Evolutionary conservation across 1,139 yeast species (phyloP).

Genomic region (Taphrina communis): DNA sequence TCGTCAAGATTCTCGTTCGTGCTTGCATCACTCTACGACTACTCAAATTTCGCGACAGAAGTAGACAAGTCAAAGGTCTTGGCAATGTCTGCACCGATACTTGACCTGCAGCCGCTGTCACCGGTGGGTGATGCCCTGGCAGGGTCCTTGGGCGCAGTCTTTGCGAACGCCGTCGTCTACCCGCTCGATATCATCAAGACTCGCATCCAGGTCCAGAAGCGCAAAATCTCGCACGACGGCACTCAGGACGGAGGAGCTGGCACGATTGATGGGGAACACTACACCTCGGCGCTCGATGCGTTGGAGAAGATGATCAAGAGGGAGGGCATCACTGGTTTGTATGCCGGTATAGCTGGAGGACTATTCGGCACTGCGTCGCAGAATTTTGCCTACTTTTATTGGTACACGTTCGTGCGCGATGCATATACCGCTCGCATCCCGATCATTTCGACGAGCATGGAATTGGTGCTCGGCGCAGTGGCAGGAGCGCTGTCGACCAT

Average conservation of each 20-base stretch:
- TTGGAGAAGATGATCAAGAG: conserved; percentile 34
- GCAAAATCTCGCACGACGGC: conserved; percentile 14
- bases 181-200: conserved; percentile 87
- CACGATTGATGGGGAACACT: conserved; percentile 44
- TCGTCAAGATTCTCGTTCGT: too few relatives aligned
- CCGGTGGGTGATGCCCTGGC: conserved; percentile 77
- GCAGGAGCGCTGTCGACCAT: conserved; percentile 87
- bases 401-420: conserved; percentile 57
- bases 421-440: conserved; percentile 57
- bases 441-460: conserved; percentile 59
- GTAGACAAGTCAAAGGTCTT: neutral
- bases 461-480: conserved; percentile 76
- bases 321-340: conserved; percentile 62
- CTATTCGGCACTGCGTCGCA: conserved; percentile 77
- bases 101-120: conserved; percentile 48
- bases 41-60: neutral
- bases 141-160: conserved; percentile 82
- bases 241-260: conserved; percentile 45
- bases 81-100: conserved; percentile 16
- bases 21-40: too few relatives aligned
- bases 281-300: conserved; percentile 26
- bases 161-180: conserved; percentile 84
- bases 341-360: conserved; percentile 74
- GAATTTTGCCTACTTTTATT: conserved; percentile 77
- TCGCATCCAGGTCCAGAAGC: conserved; percentile 63